phyloP scores from a whole-genome alignment of 768 basidiomycete genomes.

The Leccinellum luteum region DNA sequence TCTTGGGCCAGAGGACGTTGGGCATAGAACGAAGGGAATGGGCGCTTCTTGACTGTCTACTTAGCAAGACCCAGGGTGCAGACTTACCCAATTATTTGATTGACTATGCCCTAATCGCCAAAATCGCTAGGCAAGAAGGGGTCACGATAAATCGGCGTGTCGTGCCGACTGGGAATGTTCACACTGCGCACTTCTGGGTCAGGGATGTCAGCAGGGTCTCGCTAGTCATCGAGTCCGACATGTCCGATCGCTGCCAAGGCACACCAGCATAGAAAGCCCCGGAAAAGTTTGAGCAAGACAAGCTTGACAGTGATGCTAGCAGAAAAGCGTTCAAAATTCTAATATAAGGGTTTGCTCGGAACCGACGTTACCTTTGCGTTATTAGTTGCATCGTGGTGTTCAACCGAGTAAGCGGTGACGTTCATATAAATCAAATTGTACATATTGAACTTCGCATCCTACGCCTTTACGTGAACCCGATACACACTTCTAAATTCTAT shows the following conservation, averaged over 20 bases:
- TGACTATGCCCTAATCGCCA: conserved; percentile 16
- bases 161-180: conserved; percentile 7
- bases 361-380: neutral
- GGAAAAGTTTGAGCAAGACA: neutral
- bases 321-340: neutral
- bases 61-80: neutral
- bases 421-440: neutral
- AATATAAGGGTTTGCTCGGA: neutral
- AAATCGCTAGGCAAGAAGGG: conserved; percentile 13
- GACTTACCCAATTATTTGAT: conserved; percentile 23
- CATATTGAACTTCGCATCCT: neutral
- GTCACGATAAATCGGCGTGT: conserved; percentile 4
- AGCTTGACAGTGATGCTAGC: neutral
- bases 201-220: conserved; percentile 22
- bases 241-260: neutral
- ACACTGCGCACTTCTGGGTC: conserved; percentile 1
- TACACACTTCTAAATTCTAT: conserved; percentile 15
- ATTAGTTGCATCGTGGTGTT: neutral
- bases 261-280: neutral
- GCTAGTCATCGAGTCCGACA: neutral
- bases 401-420: neutral
- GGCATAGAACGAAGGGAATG: conserved; percentile 12
- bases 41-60: neutral
- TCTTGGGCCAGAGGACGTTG: conserved; percentile 7
- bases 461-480: conserved; percentile 4